These are phyloP conservation scores for Solanum neorickii DNA, from an alignment of 257 asterid genomes.

Conservation along the genomic window DNA sequence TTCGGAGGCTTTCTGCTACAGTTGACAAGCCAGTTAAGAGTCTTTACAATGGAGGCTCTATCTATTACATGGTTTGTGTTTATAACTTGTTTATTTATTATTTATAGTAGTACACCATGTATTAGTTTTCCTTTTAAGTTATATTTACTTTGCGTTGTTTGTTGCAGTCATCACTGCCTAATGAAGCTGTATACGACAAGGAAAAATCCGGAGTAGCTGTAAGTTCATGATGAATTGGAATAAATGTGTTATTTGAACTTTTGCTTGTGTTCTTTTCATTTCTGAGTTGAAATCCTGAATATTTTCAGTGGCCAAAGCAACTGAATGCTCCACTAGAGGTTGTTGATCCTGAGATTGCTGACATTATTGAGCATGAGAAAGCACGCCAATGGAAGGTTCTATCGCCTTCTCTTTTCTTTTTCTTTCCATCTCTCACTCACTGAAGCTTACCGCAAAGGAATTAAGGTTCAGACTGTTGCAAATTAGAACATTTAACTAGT, in stretches of 20 bases:
- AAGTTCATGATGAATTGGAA: slow-evolving; percentile 11
- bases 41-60: slow-evolving; percentile 41
- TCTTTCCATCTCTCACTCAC: background rate
- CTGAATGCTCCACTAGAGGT: slow-evolving; percentile 69
- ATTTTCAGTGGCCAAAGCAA: slow-evolving; percentile 65
- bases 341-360: slow-evolving; percentile 79
- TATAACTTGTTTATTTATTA: background rate
- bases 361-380: slow-evolving; percentile 87
- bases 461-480: background rate
- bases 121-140: background rate
- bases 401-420: background rate
- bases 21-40: slow-evolving; percentile 52
- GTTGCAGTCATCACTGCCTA: slow-evolving; percentile 65
- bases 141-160: background rate
- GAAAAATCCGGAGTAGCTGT: slow-evolving; percentile 61
- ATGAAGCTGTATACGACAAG: slow-evolving; percentile 74
- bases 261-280: background rate
- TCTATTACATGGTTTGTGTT: slow-evolving; percentile 51
- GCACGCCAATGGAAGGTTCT: slow-evolving; percentile 98
- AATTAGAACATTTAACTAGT: background rate
- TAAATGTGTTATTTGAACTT: background rate
- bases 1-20: slow-evolving; percentile 66
- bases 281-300: background rate
- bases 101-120: background rate
- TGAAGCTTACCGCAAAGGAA: background rate